phyloP scores from a whole-genome alignment of 495 filamentous ascomycete species.

The Tuber aestivum region DNA sequence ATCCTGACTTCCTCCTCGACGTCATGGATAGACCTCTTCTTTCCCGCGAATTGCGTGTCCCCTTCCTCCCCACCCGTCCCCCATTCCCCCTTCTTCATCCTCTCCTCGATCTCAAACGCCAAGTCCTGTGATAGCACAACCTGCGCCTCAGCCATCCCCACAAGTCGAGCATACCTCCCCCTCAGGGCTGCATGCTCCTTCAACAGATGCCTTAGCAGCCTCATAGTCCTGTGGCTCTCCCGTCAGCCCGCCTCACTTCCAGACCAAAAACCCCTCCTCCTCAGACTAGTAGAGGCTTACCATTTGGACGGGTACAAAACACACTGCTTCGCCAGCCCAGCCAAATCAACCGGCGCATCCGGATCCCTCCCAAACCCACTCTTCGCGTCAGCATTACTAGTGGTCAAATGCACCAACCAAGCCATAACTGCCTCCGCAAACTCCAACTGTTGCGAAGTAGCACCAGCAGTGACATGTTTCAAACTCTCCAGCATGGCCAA shows the following conservation, averaged over 20 bases:
- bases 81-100: conserved; percentile 4
- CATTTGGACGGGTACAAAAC: conserved; percentile 35
- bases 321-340: conserved; percentile 30
- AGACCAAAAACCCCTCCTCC: neutral
- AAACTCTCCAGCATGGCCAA: conserved; percentile 36
- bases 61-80: neutral
- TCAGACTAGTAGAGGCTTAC: conserved; percentile 8
- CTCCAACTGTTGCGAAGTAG: conserved; percentile 10
- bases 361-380: conserved; percentile 13
- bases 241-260: neutral
- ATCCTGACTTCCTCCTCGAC: conserved; percentile 39
- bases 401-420: conserved; percentile 34
- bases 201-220: conserved; percentile 32
- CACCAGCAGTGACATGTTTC: conserved; percentile 8
- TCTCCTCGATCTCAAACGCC: conserved; percentile 1
- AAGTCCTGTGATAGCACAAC: conserved; percentile 11
- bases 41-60: neutral
- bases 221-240: conserved; percentile 28
- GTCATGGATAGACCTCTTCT: conserved; percentile 24
- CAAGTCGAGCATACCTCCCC: conserved; percentile 26
- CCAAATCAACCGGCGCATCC: conserved; percentile 18
- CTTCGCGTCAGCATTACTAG: neutral
- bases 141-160: conserved; percentile 31
- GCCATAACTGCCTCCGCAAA: conserved; percentile 30
- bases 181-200: conserved; percentile 22